These are phyloP conservation scores for Citrus medica DNA, from an alignment of 345 rosid genomes.

Conservation along the genomic window DNA sequence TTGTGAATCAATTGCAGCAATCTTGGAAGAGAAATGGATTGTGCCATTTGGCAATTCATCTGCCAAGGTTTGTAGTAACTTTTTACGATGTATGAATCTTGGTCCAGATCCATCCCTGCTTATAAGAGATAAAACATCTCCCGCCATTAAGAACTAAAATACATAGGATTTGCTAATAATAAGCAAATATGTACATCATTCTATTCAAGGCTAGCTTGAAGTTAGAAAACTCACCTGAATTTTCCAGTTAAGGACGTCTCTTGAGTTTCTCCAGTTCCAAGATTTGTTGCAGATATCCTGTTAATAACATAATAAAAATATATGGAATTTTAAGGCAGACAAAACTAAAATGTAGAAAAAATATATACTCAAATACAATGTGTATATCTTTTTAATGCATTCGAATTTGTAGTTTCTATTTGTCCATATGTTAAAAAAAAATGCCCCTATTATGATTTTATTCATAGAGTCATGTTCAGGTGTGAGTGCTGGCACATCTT, in stretches of 20 bases:
- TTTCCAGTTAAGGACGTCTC: not conserved
- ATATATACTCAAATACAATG: too few species aligned
- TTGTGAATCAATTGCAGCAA: slow-evolving; percentile 19
- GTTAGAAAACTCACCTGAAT: not conserved
- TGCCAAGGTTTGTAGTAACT: slow-evolving; percentile 28
- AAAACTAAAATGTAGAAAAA: too few species aligned
- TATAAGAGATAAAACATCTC: too few species aligned
- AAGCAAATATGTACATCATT: too few species aligned
- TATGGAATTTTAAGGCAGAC: too few species aligned
- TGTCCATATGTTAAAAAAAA: too few species aligned
- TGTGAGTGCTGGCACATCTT: too few species aligned
- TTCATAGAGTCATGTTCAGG: too few species aligned
- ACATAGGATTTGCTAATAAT: not conserved
- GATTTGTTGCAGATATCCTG: slow-evolving; percentile 21
- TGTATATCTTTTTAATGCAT: too few species aligned
- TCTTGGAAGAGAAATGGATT: slow-evolving; percentile 33
- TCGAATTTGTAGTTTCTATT: too few species aligned
- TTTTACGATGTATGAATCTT: slow-evolving; percentile 22
- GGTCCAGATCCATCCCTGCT: slow-evolving; percentile 5
- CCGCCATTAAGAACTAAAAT: not conserved
- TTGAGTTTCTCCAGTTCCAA: slow-evolving; percentile 23
- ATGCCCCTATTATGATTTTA: too few species aligned
- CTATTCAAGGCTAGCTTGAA: too few species aligned
- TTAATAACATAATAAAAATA: not conserved
- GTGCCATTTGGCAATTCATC: slow-evolving; percentile 26